These are phyloP conservation scores for Umbelopsis sp. DNA, from an alignment of 192 early-diverging fungal genomes.

Conservation along the genomic window DNA sequence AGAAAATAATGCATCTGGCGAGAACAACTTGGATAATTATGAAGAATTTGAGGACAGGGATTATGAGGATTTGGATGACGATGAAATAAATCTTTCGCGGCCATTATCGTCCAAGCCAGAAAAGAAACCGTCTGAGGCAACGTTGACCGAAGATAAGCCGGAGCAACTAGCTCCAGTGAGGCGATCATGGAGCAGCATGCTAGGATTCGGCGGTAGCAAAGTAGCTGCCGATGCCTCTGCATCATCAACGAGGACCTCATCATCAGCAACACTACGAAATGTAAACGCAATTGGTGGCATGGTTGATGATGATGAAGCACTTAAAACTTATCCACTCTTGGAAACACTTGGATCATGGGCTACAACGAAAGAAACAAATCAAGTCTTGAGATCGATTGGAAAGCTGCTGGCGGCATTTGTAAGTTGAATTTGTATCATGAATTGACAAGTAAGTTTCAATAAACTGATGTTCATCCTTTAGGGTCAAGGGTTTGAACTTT, in stretches of 20 bases:
- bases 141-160: neutral
- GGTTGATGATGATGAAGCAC: slow-evolving; percentile 30
- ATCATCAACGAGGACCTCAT: neutral
- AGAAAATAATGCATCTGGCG: slow-evolving; percentile 5
- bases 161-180: neutral
- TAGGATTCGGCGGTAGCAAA: neutral
- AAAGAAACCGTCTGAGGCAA: slow-evolving; percentile 1
- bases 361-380: slow-evolving; percentile 42
- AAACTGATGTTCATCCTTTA: slow-evolving; percentile 25
- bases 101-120: slow-evolving; percentile 8
- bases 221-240: neutral
- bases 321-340: slow-evolving; percentile 38
- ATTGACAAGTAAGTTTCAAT: neutral
- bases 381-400: slow-evolving; percentile 34
- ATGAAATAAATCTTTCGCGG: neutral
- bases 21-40: slow-evolving; percentile 6
- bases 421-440: slow-evolving; percentile 10
- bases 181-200: neutral
- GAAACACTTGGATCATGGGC: slow-evolving; percentile 42
- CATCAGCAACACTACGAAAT: slow-evolving; percentile 1
- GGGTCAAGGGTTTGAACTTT: slow-evolving; percentile 75
- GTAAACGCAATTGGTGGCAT: slow-evolving; percentile 7
- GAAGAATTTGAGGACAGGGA: slow-evolving; percentile 22
- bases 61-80: neutral
- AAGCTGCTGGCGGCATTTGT: slow-evolving; percentile 43